A percentile compares a stretch with the other conserved stretches of the same genome.
Conservation (phyloP, 2,329 filamentous ascomycete genomes). For the Claviceps purpurea region DNA sequence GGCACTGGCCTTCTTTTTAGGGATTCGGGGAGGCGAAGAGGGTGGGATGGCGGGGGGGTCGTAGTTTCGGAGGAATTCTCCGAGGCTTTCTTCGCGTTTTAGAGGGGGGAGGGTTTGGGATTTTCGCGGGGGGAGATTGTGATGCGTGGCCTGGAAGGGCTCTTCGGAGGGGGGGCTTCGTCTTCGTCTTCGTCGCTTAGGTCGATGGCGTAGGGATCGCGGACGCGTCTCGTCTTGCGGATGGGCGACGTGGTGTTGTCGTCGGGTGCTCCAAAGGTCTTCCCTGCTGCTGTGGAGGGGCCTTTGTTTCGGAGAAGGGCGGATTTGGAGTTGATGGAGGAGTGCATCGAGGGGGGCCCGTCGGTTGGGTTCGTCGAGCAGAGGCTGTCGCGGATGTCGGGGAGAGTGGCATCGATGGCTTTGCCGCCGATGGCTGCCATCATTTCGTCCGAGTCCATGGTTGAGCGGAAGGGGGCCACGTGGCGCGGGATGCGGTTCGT, state of each 20-base stretch:
- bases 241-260: constrained; percentile 49
- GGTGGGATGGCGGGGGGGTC: constrained; percentile 47
- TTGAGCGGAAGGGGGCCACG: constrained; percentile 74
- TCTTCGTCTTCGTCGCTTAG: constrained; percentile 49
- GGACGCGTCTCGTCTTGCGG: constrained; percentile 63
- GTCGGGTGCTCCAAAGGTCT: constrained; percentile 34
- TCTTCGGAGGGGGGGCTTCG: constrained; percentile 19
- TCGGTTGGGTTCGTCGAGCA: constrained; percentile 45
- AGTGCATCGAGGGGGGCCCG: constrained; percentile 40
- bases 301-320: constrained; percentile 43
- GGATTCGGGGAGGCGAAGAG: constrained; percentile 17
- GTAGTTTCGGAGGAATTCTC: constrained; percentile 60
- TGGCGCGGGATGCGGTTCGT: constrained; percentile 61
- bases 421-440: constrained; percentile 37
- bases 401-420: constrained; percentile 43
- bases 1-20: constrained; percentile 53
- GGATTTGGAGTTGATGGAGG: constrained; percentile 62
- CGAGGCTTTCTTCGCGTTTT: constrained; percentile 51
- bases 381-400: constrained; percentile 42
- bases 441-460: constrained; percentile 76
- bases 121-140: too few species aligned
- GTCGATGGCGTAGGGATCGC: constrained; percentile 91
- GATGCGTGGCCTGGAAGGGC: too few species aligned
- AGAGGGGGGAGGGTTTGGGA: constrained; percentile 21
- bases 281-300: constrained; percentile 15